phyloP scores from a whole-genome alignment of 148 eudicot species.

The Arbutus unedo region DNA sequence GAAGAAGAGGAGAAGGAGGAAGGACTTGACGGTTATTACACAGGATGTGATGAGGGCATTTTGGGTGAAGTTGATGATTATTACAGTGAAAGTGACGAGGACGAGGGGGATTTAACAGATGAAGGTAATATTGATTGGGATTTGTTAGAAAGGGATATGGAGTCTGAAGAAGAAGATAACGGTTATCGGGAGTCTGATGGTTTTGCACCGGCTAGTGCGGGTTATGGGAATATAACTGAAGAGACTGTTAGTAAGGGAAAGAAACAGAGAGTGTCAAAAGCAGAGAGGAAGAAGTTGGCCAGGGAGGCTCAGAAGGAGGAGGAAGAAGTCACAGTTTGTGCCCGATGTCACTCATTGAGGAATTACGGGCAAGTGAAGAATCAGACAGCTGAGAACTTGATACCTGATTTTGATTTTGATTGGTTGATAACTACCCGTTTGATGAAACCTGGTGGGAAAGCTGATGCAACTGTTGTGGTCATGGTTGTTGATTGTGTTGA shows the following conservation, averaged over 20 bases:
- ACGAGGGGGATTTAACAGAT: constrained; percentile 25
- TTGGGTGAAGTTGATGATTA: constrained; percentile 41
- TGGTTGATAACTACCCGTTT: constrained; percentile 69
- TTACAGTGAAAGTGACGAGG: constrained; percentile 31
- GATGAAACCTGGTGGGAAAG: constrained; percentile 76
- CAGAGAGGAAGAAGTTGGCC: constrained; percentile 74
- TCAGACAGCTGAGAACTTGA: constrained; percentile 77
- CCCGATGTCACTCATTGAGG: constrained; percentile 91
- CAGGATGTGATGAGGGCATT: constrained; percentile 18
- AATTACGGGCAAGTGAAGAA: constrained; percentile 92
- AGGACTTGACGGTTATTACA: too few relatives aligned
- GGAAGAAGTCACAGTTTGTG: constrained; percentile 87
- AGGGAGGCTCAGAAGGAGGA: constrained; percentile 58
- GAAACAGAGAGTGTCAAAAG: constrained; percentile 55
- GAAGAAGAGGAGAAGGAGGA: constrained; percentile 24
- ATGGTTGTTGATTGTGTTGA: constrained; percentile 98
- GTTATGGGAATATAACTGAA: constrained; percentile 84
- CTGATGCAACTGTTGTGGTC: constrained; percentile 79
- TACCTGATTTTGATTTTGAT: constrained; percentile 97
- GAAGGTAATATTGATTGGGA: constrained; percentile 60
- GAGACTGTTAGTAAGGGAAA: constrained; percentile 44
- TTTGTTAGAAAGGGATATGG: constrained; percentile 66
- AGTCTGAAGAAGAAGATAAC: constrained; percentile 44
- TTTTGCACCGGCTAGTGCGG: constrained; percentile 69
- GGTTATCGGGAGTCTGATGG: constrained; percentile 54